Evolutionary conservation across 2,329 filamentous ascomycete genomes (phyloP), one percentile per base, ranked within the genome.

Genomic region (Ceratocystis huliohia): DNA sequence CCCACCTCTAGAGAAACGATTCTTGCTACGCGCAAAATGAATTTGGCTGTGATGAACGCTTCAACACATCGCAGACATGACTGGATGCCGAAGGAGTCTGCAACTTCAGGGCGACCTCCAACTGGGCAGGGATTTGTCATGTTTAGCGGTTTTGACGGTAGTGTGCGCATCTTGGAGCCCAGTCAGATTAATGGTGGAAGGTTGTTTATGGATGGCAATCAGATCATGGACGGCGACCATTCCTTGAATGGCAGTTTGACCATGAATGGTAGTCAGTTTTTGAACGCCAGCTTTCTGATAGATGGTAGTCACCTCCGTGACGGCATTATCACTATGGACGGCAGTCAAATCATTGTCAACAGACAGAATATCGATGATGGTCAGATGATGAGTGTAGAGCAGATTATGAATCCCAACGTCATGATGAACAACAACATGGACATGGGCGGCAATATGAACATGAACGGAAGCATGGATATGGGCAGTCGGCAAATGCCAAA

Each of bases 41-140:
- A 68, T 41, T 61, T 68, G 17, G 66, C 66, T 20, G 62, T 61
- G 15, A 62, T 25, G 13, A 65, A 41, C 15, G 59, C 63, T 2
- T n/a, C 63, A 5, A 57, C 46, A 1, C 10, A 5, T 20, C n/a
- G 63, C 22, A 61, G 66, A 5, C 64, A 61, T 44, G 41, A 45
- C 5, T 64, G 66, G 63, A 41, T 65, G 25, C 62, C 53, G 1
- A 28, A 50, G 33, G 25, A 37, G 28, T 8, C 56, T 37, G 28
- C 17, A n/a, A 37, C 56, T 10, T 59, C 28, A 2, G 56, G 3
- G 15, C 6, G 28, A 15, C 28, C 28, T 28, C 56, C 28, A n/a
- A 3, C 20, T 4, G 37, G 8, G 7, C 8, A 37, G 15, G 56
- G 28, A n/a, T 28, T 59, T 15, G 56, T 59, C 30, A 37, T 37